phyloP scores from a whole-genome alignment of 2,329 filamentous ascomycete species.

The Paraphoma sp. region DNA sequence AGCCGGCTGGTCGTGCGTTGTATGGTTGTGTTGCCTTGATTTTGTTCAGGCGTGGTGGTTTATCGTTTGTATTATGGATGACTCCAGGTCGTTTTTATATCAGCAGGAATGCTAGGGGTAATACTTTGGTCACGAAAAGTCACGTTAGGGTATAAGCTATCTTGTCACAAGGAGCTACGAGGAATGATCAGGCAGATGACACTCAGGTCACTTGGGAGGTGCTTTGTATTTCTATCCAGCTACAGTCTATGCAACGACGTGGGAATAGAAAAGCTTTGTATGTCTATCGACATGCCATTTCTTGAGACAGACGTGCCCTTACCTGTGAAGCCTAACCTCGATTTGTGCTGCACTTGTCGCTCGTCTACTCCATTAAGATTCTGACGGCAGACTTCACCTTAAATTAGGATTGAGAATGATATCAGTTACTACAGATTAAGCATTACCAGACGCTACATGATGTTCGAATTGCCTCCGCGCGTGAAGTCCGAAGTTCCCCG shows the following conservation, averaged over 20 bases:
- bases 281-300: not conserved
- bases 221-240: constrained; percentile 4
- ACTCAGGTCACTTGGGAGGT: not conserved
- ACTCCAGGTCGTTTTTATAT: not conserved
- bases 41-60: not conserved
- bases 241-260: not conserved
- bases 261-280: constrained; percentile 13
- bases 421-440: too few species aligned
- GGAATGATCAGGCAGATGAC: constrained; percentile 1
- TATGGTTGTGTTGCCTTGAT: not conserved
- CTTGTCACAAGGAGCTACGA: not conserved
- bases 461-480: too few species aligned
- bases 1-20: constrained; percentile 7
- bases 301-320: not conserved
- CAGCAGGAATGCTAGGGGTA: not conserved
- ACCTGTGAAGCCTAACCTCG: too few species aligned
- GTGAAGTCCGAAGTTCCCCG: too few species aligned
- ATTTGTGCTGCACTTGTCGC: too few species aligned
- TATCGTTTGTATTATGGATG: too few species aligned
- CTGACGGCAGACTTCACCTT: too few species aligned
- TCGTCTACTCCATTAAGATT: too few species aligned
- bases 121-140: constrained; percentile 9
- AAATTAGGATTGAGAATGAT: too few species aligned
- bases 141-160: constrained; percentile 3
- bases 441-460: too few species aligned